Conservation (phyloP, 148 eudicot genomes). For the Linanthus parryae region DNA sequence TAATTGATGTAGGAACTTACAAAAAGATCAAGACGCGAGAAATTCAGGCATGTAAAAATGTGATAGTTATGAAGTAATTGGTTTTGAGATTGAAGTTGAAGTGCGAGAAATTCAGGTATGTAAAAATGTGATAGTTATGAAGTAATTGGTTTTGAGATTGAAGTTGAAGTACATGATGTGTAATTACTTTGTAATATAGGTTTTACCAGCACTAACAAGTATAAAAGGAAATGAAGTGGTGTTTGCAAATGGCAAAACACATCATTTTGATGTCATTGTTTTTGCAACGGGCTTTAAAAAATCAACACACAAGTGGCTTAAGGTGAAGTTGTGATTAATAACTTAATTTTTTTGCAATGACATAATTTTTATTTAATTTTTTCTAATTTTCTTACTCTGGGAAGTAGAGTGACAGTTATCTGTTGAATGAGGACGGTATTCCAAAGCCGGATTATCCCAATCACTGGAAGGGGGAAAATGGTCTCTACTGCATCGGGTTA, state of each 20-base stretch:
- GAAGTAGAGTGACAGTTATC: slow-evolving; percentile 59
- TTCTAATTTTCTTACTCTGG: no score
- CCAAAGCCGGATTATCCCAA: slow-evolving; percentile 51
- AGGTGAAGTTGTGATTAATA: no score
- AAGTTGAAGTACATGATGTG: neutral
- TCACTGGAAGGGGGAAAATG: slow-evolving; percentile 75
- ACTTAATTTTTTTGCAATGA: no score
- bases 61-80: no score
- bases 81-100: neutral
- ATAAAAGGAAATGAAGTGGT: slow-evolving; percentile 39
- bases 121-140: no score
- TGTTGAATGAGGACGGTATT: slow-evolving; percentile 63
- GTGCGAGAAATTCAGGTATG: neutral
- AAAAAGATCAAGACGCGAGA: slow-evolving; percentile 48
- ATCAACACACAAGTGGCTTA: slow-evolving; percentile 51
- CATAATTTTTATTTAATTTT: no score
- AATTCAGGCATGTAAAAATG: slow-evolving; percentile 39
- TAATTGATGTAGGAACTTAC: slow-evolving; percentile 58
- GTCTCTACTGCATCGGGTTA: slow-evolving; percentile 74
- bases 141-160: neutral
- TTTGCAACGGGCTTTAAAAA: slow-evolving; percentile 73
- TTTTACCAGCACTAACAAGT: slow-evolving; percentile 44
- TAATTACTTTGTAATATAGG: slow-evolving; percentile 23
- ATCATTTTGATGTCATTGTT: slow-evolving; percentile 52
- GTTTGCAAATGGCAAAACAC: slow-evolving; percentile 36